These are phyloP conservation scores for Cyberlindnera mississippiensis DNA, from an alignment of 805 yeast species.

Conservation along the genomic window DNA sequence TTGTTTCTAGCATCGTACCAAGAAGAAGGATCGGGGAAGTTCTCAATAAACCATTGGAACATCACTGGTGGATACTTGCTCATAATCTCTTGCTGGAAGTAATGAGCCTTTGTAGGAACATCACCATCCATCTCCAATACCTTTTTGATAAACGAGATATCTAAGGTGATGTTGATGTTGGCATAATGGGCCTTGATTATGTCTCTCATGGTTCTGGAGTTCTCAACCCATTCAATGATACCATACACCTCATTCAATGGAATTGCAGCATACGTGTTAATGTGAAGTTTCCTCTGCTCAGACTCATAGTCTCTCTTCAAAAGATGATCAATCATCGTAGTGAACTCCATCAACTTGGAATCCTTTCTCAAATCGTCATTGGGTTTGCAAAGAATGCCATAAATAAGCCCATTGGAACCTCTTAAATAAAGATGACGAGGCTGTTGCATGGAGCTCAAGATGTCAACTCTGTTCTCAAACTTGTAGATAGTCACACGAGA, in stretches of 20 bases:
- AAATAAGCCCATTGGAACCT: constrained; percentile 75
- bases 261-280: constrained; percentile 82
- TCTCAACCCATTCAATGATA: constrained; percentile 83
- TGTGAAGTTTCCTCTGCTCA: constrained; percentile 62
- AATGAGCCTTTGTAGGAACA: constrained; percentile 31
- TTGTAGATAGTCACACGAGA: constrained; percentile 50
- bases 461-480: constrained; percentile 63
- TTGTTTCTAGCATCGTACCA: constrained; percentile 82
- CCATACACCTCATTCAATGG: constrained; percentile 87
- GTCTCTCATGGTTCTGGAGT: constrained; percentile 67
- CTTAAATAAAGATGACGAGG: constrained; percentile 73
- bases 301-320: constrained; percentile 67
- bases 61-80: constrained; percentile 60
- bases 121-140: constrained; percentile 26
- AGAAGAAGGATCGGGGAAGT: constrained; percentile 80
- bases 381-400: constrained; percentile 76
- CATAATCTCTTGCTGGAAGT: constrained; percentile 32
- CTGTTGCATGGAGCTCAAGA: constrained; percentile 79
- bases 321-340: constrained; percentile 78
- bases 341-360: constrained; percentile 86
- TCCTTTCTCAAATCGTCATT: constrained; percentile 93
- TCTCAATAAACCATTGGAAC: constrained; percentile 83
- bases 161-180: constrained; percentile 35
- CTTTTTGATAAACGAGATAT: constrained; percentile 25
- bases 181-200: constrained; percentile 46